Evolutionary conservation across 306 rosid species (phyloP).

Genomic region (Mucuna pruriens): DNA sequence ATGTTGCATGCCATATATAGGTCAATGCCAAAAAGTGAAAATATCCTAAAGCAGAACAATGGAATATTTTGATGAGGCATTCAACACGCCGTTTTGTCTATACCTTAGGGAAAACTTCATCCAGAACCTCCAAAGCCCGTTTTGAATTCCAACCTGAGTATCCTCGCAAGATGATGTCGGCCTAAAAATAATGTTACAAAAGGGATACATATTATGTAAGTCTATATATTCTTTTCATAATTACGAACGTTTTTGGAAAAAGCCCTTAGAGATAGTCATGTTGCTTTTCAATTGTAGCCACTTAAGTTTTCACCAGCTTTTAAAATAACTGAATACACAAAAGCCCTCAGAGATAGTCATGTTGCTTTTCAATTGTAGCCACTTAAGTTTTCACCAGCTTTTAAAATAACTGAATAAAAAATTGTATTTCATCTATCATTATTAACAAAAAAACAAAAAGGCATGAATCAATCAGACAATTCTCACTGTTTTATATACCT

Average conservation of each 20-base stretch:
- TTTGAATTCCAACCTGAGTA: slow-evolving; percentile 90
- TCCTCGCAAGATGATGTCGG: slow-evolving; percentile 73
- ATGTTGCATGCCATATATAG: background rate
- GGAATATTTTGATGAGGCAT: background rate
- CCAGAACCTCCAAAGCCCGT: slow-evolving; percentile 69
- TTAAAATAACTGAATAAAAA: background rate
- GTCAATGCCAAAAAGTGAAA: background rate
- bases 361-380: background rate
- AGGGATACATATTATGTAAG: background rate
- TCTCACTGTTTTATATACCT: background rate
- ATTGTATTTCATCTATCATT: background rate
- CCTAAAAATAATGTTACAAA: slow-evolving; percentile 47
- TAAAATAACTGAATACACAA: background rate
- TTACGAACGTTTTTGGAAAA: no score
- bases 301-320: background rate
- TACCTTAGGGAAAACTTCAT: slow-evolving; percentile 81
- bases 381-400: background rate
- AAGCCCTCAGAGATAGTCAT: background rate
- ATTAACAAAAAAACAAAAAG: background rate
- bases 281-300: background rate
- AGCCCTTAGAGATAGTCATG: background rate
- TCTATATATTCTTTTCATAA: no score
- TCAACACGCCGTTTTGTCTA: background rate
- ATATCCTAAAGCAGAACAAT: background rate
- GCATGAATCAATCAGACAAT: background rate